These are phyloP conservation scores for Aureoboletus auriporus DNA, from an alignment of 768 basidiomycete species.

Conservation along the genomic window DNA sequence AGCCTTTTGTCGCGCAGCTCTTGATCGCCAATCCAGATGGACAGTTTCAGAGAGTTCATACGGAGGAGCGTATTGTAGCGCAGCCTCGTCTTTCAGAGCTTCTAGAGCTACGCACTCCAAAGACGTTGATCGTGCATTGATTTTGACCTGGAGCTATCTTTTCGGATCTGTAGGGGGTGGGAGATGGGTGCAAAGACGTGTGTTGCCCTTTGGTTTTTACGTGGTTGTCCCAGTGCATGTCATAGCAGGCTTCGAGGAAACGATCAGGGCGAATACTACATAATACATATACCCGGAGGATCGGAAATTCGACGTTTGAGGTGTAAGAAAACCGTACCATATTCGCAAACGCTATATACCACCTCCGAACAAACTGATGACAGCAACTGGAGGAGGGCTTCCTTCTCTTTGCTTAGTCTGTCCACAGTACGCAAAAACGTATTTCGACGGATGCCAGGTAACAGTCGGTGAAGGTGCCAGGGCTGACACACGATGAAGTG, in stretches of 20 bases:
- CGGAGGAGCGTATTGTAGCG: constrained; percentile 22
- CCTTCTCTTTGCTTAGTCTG: constrained; percentile 67
- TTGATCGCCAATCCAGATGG: constrained; percentile 21
- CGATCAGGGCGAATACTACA: too few relatives aligned
- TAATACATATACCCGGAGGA: too few relatives aligned
- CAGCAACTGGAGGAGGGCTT: constrained; percentile 58
- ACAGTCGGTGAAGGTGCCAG: constrained; percentile 72
- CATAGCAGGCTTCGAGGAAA: too few relatives aligned
- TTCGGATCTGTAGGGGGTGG: background rate
- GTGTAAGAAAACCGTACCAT: background rate
- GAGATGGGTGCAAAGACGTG: background rate
- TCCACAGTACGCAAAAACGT: constrained; percentile 79
- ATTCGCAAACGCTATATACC: constrained; percentile 24
- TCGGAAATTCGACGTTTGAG: background rate
- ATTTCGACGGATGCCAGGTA: constrained; percentile 78
- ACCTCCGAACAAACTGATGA: constrained; percentile 70
- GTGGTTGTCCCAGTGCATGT: too few relatives aligned
- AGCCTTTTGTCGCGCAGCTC: constrained; percentile 21
- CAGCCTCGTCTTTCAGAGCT: constrained; percentile 13
- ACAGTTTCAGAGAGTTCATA: constrained; percentile 16
- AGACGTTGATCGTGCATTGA: constrained; percentile 21
- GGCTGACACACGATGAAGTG: constrained; percentile 73
- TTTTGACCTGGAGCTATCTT: background rate
- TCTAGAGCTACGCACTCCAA: constrained; percentile 16
- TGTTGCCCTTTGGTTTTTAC: too few relatives aligned